Evolutionary conservation across 2,329 filamentous ascomycete species (phyloP).

Genomic region (Lachnellula suecica): DNA sequence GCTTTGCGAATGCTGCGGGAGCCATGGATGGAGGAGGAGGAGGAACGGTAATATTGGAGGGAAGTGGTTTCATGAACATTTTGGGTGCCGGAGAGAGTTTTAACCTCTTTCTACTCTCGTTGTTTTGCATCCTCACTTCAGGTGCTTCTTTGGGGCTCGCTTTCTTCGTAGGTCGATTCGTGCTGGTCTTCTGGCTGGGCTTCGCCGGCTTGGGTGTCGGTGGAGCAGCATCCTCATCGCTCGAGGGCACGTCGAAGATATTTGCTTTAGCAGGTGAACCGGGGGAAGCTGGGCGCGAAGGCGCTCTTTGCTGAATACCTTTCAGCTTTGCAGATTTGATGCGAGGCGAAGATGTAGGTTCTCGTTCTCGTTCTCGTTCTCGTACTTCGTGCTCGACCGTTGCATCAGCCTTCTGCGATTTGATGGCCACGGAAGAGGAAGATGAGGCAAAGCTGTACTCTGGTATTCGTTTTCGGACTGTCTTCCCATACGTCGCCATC

Average conservation of each 20-base stretch:
- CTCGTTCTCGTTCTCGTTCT: no score
- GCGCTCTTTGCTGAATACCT: constrained; percentile 1
- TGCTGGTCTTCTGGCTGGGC: constrained; percentile 4
- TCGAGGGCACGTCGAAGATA: constrained; percentile 22
- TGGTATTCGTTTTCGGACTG: constrained; percentile 28
- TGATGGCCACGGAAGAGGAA: no score
- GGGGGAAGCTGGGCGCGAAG: constrained; percentile 8
- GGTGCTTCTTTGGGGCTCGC: constrained; percentile 2
- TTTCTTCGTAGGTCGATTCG: constrained; percentile 3
- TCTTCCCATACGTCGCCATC: constrained; percentile 34
- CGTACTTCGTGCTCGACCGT: background rate
- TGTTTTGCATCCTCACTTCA: constrained; percentile 14
- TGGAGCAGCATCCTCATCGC: constrained; percentile 20
- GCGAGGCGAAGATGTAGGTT: constrained; percentile 1
- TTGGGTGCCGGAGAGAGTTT: constrained; percentile 25
- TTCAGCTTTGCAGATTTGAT: constrained; percentile 10
- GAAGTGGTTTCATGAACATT: background rate
- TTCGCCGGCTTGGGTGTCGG: constrained; percentile 16
- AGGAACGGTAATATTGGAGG: background rate
- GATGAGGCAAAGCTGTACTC: constrained; percentile 25
- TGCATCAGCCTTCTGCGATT: constrained; percentile 21
- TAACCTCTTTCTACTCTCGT: constrained; percentile 24
- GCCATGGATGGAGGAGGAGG: constrained; percentile 1
- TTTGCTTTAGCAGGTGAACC: constrained; percentile 3
- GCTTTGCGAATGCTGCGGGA: constrained; percentile 4